These are phyloP conservation scores for Tricholoma saponaceum DNA, from an alignment of 768 basidiomycete species.

Conservation along the genomic window DNA sequence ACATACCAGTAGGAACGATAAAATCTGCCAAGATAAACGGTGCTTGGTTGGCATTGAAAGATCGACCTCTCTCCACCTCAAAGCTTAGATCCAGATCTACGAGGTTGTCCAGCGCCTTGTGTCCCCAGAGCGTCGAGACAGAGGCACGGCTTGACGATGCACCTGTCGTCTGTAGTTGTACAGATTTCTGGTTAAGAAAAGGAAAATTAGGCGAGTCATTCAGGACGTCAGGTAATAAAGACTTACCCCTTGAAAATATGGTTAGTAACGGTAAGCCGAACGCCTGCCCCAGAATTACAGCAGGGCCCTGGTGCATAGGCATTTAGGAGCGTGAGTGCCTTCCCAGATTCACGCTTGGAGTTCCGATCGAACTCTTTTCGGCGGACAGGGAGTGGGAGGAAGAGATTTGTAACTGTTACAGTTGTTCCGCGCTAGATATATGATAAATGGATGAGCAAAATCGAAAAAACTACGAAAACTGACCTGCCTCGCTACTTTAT, in stretches of 20 bases:
- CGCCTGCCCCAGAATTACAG: constrained; percentile 57
- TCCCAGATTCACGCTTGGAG: constrained; percentile 83
- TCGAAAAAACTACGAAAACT: constrained; percentile 9
- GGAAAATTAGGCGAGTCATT: background rate
- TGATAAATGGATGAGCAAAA: background rate
- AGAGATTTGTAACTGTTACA: constrained; percentile 56
- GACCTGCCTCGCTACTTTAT: constrained; percentile 77
- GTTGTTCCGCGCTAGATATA: constrained; percentile 79
- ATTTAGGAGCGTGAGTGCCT: constrained; percentile 75
- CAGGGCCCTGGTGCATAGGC: constrained; percentile 91
- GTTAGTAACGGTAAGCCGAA: constrained; percentile 74
- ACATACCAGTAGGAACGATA: constrained; percentile 70
- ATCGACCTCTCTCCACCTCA: constrained; percentile 69
- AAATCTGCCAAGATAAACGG: constrained; percentile 87
- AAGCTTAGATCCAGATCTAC: constrained; percentile 71
- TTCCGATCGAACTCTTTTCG: constrained; percentile 90
- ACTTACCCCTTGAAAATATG: constrained; percentile 62
- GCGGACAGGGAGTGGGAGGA: too few relatives aligned
- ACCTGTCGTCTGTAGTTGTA: constrained; percentile 74
- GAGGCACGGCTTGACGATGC: constrained; percentile 56
- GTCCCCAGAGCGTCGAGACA: constrained; percentile 79
- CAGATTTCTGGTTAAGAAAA: constrained; percentile 48
- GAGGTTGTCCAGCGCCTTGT: constrained; percentile 71
- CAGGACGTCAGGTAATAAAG: background rate
- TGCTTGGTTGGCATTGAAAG: constrained; percentile 66